Conservation (phyloP, 352 stramenopile genomes). For the Phytophthora multivora region DNA sequence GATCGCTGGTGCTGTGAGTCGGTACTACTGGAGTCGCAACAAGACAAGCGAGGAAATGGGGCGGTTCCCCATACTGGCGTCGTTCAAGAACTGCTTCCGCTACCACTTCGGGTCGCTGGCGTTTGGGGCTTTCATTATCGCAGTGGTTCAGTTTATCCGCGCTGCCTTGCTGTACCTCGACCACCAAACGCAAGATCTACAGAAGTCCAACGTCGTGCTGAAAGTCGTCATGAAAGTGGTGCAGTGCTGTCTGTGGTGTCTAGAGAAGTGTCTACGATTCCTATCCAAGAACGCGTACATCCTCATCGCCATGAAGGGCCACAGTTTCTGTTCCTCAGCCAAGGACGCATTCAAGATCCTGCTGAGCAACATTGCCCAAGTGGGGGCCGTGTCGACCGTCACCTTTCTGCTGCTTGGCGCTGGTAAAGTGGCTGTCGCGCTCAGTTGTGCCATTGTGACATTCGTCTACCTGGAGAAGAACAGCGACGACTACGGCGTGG, state of each 20-base stretch:
- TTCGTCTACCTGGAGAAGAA: slow-evolving; percentile 71
- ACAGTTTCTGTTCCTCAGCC: slow-evolving; percentile 83
- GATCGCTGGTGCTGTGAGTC: slow-evolving; percentile 90
- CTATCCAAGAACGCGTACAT: slow-evolving; percentile 98
- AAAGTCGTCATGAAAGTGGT: slow-evolving; percentile 86
- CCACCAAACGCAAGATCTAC: slow-evolving; percentile 88
- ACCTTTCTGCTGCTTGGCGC: slow-evolving; percentile 91
- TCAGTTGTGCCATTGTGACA: slow-evolving; percentile 57
- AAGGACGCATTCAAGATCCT: slow-evolving; percentile 95
- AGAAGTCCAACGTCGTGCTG: slow-evolving; percentile 75
- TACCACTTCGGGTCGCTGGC: slow-evolving; percentile 97
- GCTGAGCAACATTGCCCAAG: slow-evolving; percentile 88
- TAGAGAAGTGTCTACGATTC: slow-evolving; percentile 96
- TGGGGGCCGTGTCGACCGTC: slow-evolving; percentile 89
- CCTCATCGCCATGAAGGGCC: slow-evolving; percentile 78
- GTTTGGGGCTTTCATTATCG: slow-evolving; percentile 96
- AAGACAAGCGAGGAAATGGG: slow-evolving; percentile 71
- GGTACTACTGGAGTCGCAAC: slow-evolving; percentile 93
- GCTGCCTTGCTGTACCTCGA: slow-evolving; percentile 92
- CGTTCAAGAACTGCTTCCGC: slow-evolving; percentile 80
- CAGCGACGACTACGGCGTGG: slow-evolving; percentile 53
- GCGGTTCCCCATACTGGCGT: slow-evolving; percentile 58
- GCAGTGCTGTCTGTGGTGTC: slow-evolving; percentile 95
- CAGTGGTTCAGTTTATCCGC: slow-evolving; percentile 95
- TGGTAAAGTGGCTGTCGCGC: slow-evolving; percentile 89